These are phyloP conservation scores for Triticum timopheevii DNA, from an alignment of 176 grass and related monocot species.

Conservation along the genomic window DNA sequence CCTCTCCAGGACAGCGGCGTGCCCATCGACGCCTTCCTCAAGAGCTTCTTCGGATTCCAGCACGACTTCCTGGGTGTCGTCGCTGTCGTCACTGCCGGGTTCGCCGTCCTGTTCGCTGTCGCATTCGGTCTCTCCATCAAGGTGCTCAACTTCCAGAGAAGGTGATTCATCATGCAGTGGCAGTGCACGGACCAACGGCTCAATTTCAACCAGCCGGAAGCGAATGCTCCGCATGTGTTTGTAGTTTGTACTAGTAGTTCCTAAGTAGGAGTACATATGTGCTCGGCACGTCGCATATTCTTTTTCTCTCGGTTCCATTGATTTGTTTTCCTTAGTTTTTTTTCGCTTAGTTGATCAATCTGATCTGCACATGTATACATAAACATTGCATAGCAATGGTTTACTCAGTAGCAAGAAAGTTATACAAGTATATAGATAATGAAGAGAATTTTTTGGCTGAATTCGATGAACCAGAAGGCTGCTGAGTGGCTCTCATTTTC, in stretches of 20 bases:
- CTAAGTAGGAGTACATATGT: neutral
- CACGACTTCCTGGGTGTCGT: conserved; percentile 42
- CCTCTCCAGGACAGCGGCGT: neutral
- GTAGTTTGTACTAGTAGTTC: neutral
- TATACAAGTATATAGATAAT: neutral
- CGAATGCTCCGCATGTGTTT: neutral
- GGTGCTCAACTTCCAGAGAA: conserved; percentile 53
- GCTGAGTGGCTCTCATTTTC: too few species aligned
- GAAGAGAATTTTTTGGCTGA: neutral
- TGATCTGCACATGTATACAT: neutral
- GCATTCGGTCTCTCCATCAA: conserved; percentile 48
- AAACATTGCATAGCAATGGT: neutral
- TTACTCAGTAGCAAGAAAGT: neutral
- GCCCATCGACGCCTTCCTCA: conserved; percentile 29
- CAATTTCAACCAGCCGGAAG: neutral
- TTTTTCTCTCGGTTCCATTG: neutral
- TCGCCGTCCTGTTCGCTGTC: conserved; percentile 46
- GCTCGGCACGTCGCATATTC: neutral
- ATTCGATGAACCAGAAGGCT: neutral
- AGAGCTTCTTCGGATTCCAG: conserved; percentile 43
- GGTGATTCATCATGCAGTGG: conserved; percentile 25
- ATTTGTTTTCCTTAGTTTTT: neutral
- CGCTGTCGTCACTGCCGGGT: conserved; percentile 30
- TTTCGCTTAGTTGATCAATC: neutral
- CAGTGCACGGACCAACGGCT: neutral